Evolutionary conservation across 2,329 filamentous ascomycete species (phyloP).

Genomic region (Didymella segeticola): DNA sequence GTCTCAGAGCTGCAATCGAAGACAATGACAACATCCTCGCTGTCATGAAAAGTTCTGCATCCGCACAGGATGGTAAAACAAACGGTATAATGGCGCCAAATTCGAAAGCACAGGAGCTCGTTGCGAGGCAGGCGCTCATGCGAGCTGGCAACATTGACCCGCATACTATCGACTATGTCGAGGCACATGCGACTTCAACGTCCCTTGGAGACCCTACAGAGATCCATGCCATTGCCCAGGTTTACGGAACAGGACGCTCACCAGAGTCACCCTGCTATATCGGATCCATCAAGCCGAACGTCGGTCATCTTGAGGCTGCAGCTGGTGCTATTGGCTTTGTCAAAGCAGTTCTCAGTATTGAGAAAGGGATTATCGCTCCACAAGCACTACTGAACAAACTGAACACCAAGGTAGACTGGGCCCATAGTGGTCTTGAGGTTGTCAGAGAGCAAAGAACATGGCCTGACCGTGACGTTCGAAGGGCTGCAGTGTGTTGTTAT

Average conservation of each 20-base stretch:
- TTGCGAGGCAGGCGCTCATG: conserved; percentile 24
- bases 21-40: conserved; percentile 41
- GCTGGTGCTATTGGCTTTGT: conserved; percentile 48
- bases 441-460: conserved; percentile 11
- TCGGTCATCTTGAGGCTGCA: conserved; percentile 52
- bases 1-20: conserved; percentile 30
- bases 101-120: conserved; percentile 36
- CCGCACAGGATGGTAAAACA: conserved; percentile 42
- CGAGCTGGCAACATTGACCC: conserved; percentile 16
- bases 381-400: conserved; percentile 34
- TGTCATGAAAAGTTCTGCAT: conserved; percentile 39
- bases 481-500: conserved; percentile 56
- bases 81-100: conserved; percentile 49
- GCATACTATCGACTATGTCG: conserved; percentile 20
- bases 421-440: conserved; percentile 12
- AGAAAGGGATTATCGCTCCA: conserved; percentile 43
- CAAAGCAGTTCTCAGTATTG: conserved; percentile 49
- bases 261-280: conserved; percentile 11
- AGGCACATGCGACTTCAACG: conserved; percentile 59
- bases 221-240: conserved; percentile 20
- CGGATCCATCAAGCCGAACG: conserved; percentile 45
- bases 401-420: conserved; percentile 43
- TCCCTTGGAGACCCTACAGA: conserved; percentile 54
- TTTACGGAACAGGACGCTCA: conserved; percentile 13
- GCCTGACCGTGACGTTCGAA: conserved; percentile 31